phyloP scores from a whole-genome alignment of 805 yeast species.

The Lachancea fermentati region DNA sequence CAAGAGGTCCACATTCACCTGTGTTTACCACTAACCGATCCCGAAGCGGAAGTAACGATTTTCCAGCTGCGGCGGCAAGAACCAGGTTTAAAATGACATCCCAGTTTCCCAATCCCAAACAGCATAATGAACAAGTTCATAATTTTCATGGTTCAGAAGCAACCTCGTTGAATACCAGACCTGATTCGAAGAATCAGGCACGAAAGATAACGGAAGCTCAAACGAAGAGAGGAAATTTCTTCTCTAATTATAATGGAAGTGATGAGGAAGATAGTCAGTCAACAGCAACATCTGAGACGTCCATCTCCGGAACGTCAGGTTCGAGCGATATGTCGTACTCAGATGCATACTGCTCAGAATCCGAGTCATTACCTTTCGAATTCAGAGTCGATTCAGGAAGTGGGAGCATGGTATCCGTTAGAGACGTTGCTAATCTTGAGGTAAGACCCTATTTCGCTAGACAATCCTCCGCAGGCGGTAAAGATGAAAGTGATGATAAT shows the following conservation, averaged over 20 bases:
- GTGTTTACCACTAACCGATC: neutral
- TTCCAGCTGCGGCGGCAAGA: constrained; percentile 1
- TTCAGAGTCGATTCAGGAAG: constrained; percentile 28
- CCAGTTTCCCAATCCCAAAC: neutral
- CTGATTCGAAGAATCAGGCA: neutral
- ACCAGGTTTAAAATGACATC: constrained; percentile 3
- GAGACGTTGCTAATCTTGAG: constrained; percentile 13
- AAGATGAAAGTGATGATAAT: constrained; percentile 7
- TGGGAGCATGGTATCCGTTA: constrained; percentile 22
- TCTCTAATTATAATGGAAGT: constrained; percentile 15
- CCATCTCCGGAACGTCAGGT: constrained; percentile 3
- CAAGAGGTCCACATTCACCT: constrained; percentile 5
- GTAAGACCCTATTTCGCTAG: constrained; percentile 1
- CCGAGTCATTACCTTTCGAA: constrained; percentile 30
- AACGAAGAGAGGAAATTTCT: constrained; percentile 15
- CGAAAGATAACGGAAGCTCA: neutral
- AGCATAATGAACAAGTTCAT: neutral
- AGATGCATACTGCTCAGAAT: constrained; percentile 9
- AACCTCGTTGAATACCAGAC: neutral
- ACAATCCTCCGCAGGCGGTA: neutral
- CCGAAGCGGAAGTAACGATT: constrained; percentile 5
- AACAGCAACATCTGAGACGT: constrained; percentile 8
- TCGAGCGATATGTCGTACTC: constrained; percentile 3
- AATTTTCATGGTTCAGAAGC: neutral
- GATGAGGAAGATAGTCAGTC: constrained; percentile 14